A percentile compares a stretch with the other conserved stretches of the same genome.
These are phyloP conservation scores for Irpex rosettiformis DNA, from an alignment of 1,284 basidiomycete species.

Conservation along the genomic window DNA sequence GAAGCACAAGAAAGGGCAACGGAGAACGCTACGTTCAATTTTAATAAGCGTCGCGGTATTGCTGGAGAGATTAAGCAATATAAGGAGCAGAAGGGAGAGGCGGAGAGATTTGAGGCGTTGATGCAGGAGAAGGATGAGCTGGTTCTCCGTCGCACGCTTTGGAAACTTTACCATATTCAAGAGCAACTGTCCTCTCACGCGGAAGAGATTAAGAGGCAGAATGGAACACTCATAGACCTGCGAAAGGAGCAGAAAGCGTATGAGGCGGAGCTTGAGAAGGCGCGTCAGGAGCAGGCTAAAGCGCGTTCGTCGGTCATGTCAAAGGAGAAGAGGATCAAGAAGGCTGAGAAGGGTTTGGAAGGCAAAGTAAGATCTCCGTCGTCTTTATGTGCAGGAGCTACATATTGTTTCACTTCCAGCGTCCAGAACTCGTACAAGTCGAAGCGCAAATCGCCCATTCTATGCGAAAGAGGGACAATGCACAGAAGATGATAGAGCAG, in stretches of 20 bases:
- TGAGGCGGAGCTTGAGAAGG: slow-evolving; percentile 71
- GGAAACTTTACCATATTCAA: slow-evolving; percentile 91
- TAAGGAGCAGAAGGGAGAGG: slow-evolving; percentile 95
- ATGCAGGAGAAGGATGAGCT: slow-evolving; percentile 80
- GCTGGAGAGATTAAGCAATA: slow-evolving; percentile 96
- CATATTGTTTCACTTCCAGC: slow-evolving; percentile 38
- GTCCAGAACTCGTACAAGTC: slow-evolving; percentile 76
- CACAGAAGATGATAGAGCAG: slow-evolving; percentile 59
- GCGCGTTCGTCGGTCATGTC: slow-evolving; percentile 49
- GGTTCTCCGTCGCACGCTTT: slow-evolving; percentile 80
- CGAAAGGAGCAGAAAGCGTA: slow-evolving; percentile 66
- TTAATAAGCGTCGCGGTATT: slow-evolving; percentile 90
- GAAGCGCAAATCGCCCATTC: slow-evolving; percentile 90
- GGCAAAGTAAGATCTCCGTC: slow-evolving; percentile 53
- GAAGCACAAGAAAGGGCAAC: slow-evolving; percentile 86
- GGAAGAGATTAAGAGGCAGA: slow-evolving; percentile 67
- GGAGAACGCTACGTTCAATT: slow-evolving; percentile 92
- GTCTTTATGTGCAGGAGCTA: background rate
- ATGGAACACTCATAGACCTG: slow-evolving; percentile 64
- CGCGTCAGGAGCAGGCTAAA: slow-evolving; percentile 78
- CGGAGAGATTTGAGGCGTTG: slow-evolving; percentile 83
- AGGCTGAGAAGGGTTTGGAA: slow-evolving; percentile 33
- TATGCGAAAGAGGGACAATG: slow-evolving; percentile 73
- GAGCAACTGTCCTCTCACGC: slow-evolving; percentile 73
- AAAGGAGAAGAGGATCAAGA: slow-evolving; percentile 31